Evolutionary conservation across 805 yeast species (phyloP).

Genomic region (Ogataea nitratoaversa): DNA sequence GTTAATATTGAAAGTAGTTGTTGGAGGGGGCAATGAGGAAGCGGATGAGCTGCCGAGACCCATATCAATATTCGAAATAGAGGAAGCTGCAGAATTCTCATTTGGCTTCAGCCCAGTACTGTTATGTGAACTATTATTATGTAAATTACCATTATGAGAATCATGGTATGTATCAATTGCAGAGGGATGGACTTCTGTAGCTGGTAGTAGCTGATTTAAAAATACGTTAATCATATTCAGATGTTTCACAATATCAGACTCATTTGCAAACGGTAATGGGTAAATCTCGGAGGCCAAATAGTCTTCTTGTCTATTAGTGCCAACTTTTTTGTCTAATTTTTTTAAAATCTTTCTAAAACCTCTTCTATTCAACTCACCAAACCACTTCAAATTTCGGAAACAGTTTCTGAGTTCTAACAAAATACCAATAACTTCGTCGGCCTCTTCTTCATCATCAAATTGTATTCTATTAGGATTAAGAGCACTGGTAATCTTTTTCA

Average conservation of each 20-base stretch:
- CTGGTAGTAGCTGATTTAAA: slow-evolving; percentile 50
- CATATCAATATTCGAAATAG: slow-evolving; percentile 22
- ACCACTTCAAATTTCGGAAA: slow-evolving; percentile 86
- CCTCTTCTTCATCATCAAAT: slow-evolving; percentile 45
- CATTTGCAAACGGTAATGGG: slow-evolving; percentile 77
- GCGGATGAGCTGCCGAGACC: slow-evolving; percentile 11
- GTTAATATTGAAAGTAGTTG: slow-evolving; percentile 7
- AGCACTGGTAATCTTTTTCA: slow-evolving; percentile 43
- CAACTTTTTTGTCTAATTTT: slow-evolving; percentile 82
- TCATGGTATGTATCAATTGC: slow-evolving; percentile 18
- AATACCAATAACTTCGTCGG: slow-evolving; percentile 60
- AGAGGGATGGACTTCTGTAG: slow-evolving; percentile 16
- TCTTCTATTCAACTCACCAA: slow-evolving; percentile 84
- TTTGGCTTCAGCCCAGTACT: slow-evolving; percentile 2
- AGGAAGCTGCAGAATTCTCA: slow-evolving; percentile 19
- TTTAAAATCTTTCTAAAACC: slow-evolving; percentile 87
- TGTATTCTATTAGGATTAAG: slow-evolving; percentile 29
- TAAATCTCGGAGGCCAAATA: slow-evolving; percentile 63
- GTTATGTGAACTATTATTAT: background rate
- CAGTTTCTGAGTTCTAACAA: slow-evolving; percentile 71
- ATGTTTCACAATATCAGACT: slow-evolving; percentile 49
- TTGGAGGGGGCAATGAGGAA: slow-evolving; percentile 25
- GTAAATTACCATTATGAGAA: background rate
- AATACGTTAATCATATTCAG: slow-evolving; percentile 50
- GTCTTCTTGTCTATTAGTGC: slow-evolving; percentile 51